These are phyloP conservation scores for Ophiorrhiza pumila DNA, from an alignment of 257 asterid species.

Conservation along the genomic window DNA sequence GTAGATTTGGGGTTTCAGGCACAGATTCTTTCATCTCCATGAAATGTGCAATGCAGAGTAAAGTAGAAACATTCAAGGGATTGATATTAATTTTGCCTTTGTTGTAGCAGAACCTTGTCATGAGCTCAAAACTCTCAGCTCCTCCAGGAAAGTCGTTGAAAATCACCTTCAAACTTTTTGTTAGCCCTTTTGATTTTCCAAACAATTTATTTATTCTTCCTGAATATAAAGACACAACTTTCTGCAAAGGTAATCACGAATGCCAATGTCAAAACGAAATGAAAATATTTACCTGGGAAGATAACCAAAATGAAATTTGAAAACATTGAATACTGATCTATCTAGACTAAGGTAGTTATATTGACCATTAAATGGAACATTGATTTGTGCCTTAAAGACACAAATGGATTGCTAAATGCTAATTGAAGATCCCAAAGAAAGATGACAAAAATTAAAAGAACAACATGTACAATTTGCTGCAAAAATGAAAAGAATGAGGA, in stretches of 20 bases:
- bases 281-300: neutral
- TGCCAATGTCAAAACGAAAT: conserved; percentile 11
- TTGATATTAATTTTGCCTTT: conserved; percentile 40
- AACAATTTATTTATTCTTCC: conserved; percentile 51
- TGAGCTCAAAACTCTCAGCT: conserved; percentile 65
- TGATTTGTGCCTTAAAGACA: neutral
- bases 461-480: conserved; percentile 22
- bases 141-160: conserved; percentile 90
- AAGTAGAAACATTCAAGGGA: conserved; percentile 49
- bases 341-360: neutral
- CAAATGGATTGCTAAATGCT: neutral
- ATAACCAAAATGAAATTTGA: neutral
- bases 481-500: conserved; percentile 22
- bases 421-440: conserved; percentile 1
- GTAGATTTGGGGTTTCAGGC: conserved; percentile 36
- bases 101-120: conserved; percentile 71
- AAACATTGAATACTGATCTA: neutral
- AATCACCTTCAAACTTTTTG: conserved; percentile 51
- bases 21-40: conserved; percentile 64
- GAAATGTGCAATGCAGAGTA: conserved; percentile 51
- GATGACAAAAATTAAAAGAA: conserved; percentile 4
- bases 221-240: conserved; percentile 51
- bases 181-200: conserved; percentile 39
- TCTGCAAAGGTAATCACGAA: conserved; percentile 37
- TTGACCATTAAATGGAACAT: neutral